Conservation (phyloP, 2,329 filamentous ascomycete species). For the Penicillium frequentans region DNA sequence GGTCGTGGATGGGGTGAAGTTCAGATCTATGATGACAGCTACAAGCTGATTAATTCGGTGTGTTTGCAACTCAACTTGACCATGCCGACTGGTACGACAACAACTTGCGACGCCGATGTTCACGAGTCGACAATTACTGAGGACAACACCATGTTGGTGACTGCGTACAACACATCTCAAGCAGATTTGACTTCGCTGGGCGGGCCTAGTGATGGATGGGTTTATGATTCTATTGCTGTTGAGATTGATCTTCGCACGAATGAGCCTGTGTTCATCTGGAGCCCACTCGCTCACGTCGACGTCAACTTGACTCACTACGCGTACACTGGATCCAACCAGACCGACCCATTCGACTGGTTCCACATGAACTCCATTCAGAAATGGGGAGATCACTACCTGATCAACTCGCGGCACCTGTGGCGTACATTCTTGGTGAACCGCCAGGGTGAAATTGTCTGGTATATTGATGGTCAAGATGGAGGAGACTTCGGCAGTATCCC, state of each 20-base stretch:
- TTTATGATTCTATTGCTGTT: slow-evolving; percentile 27
- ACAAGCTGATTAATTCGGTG: not conserved
- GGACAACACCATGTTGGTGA: slow-evolving; percentile 33
- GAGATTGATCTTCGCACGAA: slow-evolving; percentile 6
- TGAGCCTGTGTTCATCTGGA: slow-evolving; percentile 5
- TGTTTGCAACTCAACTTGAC: slow-evolving; percentile 1
- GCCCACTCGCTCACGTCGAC: not conserved
- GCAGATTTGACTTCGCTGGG: slow-evolving; percentile 29
- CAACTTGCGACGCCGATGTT: slow-evolving; percentile 5
- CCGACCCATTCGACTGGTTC: slow-evolving; percentile 5
- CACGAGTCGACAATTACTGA: slow-evolving; percentile 34
- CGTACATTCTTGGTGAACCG: slow-evolving; percentile 7
- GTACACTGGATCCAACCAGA: not conserved
- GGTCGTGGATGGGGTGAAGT: slow-evolving; percentile 1
- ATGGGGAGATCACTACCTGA: not conserved
- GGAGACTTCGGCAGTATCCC: slow-evolving; percentile 24
- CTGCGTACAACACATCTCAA: slow-evolving; percentile 34
- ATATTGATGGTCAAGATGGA: slow-evolving; percentile 30
- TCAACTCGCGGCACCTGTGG: not conserved
- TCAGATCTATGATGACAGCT: not conserved
- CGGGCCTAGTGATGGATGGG: slow-evolving; percentile 28
- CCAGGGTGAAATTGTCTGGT: slow-evolving; percentile 17
- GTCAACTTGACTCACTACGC: not conserved
- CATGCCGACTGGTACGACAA: not conserved
- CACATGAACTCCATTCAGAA: slow-evolving; percentile 10